Percentiles rank a stretch among this genome's conserved stretches.
Evolutionary conservation across 768 basidiomycete genomes (phyloP).

Genomic region (Amanita polypyramis): DNA sequence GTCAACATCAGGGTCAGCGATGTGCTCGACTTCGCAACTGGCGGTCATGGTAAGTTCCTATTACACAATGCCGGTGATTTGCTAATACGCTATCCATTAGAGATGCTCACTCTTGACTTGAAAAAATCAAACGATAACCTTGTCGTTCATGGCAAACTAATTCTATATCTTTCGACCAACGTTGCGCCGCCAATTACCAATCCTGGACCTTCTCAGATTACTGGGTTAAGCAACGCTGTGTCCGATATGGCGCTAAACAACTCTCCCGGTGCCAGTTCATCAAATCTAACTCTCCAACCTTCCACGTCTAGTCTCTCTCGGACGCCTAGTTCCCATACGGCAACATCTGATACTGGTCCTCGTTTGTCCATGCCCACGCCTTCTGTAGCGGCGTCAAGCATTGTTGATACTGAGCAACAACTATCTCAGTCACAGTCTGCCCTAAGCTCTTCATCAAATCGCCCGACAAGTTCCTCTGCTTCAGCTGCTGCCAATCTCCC

Average conservation of each 20-base stretch:
- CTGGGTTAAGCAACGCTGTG: constrained; percentile 47
- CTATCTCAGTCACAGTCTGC: constrained; percentile 11
- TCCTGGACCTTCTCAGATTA: constrained; percentile 66
- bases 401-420: constrained; percentile 17
- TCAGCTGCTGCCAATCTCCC: constrained; percentile 1
- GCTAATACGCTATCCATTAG: constrained; percentile 27
- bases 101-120: constrained; percentile 93
- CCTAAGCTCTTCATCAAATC: constrained; percentile 11
- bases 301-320: constrained; percentile 43
- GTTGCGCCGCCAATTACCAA: constrained; percentile 75
- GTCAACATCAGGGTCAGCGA: constrained; percentile 91
- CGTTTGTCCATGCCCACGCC: constrained; percentile 13
- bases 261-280: constrained; percentile 51
- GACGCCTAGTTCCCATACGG: constrained; percentile 58
- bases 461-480: constrained; percentile 13
- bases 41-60: constrained; percentile 80
- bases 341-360: constrained; percentile 33
- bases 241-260: constrained; percentile 50
- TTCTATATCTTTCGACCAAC: constrained; percentile 93
- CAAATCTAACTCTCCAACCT: constrained; percentile 34
- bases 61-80: constrained; percentile 2
- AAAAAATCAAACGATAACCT: constrained; percentile 99
- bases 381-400: constrained; percentile 15
- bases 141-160: constrained; percentile 95
- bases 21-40: constrained; percentile 84